Base-by-base conservation (phyloP, 2,329 filamentous ascomycete genomes). In the Aspergillus awamori region DNA sequence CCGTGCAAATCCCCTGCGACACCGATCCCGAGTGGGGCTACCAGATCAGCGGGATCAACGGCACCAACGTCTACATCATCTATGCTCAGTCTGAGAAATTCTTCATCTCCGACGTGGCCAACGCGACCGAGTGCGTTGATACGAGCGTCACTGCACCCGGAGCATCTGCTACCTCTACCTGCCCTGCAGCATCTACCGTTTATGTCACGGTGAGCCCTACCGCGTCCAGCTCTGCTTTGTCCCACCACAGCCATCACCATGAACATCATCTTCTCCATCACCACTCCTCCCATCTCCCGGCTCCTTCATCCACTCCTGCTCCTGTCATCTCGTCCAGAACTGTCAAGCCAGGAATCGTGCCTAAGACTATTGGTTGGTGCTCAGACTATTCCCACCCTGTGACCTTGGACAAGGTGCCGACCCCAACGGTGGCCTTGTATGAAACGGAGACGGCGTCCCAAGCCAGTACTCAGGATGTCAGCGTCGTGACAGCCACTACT, bases 1-100 rank as follows among this genome's bases (percentile, higher is more conserved):
- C 70, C n/a, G 76, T 80, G 52, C 69, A 72, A 4, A 70, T 80
- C 22, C 78, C 78, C 17, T 80, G 78, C 65, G 69, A 74, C 57
- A 69, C 73, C 41, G 65, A 69, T 59, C 69, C 67, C 53, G 74
- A 74, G 58, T 75, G 69, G 57, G 78, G 78, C 15, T 80, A 75
- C 70, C 78, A 80, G 65, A 76, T 80, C 69, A 80, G 79, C 65
- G 78, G 76, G 64, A 79, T 80, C 71, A 80, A 80, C 71, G 78
- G 77, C 64, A 79, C 78, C 65, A 80, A 80, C 67, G 74, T 78
- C 64, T 80, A 77, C 65, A 72, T 79, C 54, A 80, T 80, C 69
- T 76, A 79, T 65, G 75, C 78, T 5, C 77, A 80, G 70, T 76
- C 77, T 26, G 69, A 72, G 51, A 75, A 75, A 61, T 80, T 80